Conservation (phyloP, 2,329 filamentous ascomycete species). For the Aspergillus texensis region DNA sequence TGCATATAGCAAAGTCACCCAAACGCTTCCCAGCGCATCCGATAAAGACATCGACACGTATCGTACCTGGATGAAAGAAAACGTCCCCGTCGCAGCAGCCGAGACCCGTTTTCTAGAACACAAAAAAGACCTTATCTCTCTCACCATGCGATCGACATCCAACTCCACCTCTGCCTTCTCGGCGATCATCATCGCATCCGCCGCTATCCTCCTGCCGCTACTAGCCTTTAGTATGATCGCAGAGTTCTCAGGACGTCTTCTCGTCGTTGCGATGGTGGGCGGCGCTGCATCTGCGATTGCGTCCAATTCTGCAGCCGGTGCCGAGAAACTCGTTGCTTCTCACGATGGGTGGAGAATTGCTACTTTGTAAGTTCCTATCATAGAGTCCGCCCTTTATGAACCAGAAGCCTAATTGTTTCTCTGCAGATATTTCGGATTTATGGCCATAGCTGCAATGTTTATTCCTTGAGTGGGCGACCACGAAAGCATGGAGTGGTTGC, state of each 20-base stretch:
- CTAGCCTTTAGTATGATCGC: conserved; percentile 62
- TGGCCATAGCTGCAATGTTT: conserved; percentile 42
- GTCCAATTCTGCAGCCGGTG: conserved; percentile 38
- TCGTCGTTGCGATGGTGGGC: conserved; percentile 58
- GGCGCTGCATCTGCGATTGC: conserved; percentile 48
- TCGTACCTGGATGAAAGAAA: conserved; percentile 55
- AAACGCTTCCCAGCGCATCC: conserved; percentile 49
- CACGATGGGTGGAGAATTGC: conserved; percentile 45
- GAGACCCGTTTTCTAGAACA: conserved; percentile 58
- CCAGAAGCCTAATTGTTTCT: not conserved
- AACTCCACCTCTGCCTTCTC: conserved; percentile 33
- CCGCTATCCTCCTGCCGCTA: conserved; percentile 59
- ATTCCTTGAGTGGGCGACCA: conserved; percentile 29
- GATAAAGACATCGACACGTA: conserved; percentile 55
- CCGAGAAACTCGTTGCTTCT: conserved; percentile 39
- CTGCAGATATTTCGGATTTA: conserved; percentile 43
- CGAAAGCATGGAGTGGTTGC: not conserved
- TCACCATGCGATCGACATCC: conserved; percentile 27
- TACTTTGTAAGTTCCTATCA: conserved; percentile 33
- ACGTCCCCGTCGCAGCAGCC: conserved; percentile 51
- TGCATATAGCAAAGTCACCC: conserved; percentile 52
- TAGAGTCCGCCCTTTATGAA: not conserved
- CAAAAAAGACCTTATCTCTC: conserved; percentile 49
- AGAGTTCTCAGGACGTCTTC: conserved; percentile 60
- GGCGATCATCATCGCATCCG: conserved; percentile 51